Conservation (phyloP, 345 rosid species). For the Eucalyptus camaldulensis region DNA sequence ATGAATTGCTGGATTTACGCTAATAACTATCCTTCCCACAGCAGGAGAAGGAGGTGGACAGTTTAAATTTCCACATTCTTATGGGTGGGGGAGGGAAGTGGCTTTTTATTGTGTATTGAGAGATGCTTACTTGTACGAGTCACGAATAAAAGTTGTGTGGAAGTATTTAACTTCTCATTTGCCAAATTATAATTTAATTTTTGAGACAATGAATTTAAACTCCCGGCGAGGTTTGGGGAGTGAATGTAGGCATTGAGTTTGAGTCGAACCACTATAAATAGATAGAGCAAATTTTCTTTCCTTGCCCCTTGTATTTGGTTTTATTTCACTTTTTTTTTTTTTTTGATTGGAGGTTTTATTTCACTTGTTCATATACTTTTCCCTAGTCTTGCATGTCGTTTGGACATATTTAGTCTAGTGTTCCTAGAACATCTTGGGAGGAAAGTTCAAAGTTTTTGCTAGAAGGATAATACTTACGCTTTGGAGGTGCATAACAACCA, state of each 20-base stretch:
- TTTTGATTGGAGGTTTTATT: no score
- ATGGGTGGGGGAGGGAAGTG: no score
- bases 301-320: not conserved
- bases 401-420: not conserved
- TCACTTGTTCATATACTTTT: not conserved
- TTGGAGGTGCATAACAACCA: no score
- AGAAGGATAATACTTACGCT: not conserved
- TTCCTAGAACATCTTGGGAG: not conserved
- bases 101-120: not conserved
- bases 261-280: not conserved
- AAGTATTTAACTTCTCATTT: not conserved
- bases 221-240: rapidly evolving
- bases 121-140: not conserved
- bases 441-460: not conserved
- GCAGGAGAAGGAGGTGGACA: no score
- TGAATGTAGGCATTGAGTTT: not conserved
- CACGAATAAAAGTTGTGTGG: not conserved
- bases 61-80: no score
- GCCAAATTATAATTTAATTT: not conserved
- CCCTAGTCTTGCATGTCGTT: not conserved
- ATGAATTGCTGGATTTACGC: not conserved
- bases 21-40: no score
- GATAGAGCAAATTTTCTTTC: not conserved
- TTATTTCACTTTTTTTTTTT: not conserved
- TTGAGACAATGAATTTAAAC: not conserved